phyloP scores from a whole-genome alignment of 2,329 filamentous ascomycete genomes.

The Penicillium sclerotigenum region DNA sequence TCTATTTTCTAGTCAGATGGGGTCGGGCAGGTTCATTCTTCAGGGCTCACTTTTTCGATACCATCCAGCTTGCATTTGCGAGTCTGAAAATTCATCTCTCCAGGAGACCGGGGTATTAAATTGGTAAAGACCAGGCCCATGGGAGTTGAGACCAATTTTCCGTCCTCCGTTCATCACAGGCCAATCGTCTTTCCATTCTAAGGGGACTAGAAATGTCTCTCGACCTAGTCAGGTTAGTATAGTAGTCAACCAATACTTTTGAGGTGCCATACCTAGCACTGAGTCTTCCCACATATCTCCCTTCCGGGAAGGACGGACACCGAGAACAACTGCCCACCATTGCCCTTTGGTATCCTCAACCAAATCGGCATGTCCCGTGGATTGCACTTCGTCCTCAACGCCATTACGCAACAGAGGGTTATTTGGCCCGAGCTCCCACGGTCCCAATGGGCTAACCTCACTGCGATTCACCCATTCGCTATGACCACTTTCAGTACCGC shows the following conservation, averaged over 20 bases:
- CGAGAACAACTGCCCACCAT: constrained; percentile 52
- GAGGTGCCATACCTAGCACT: constrained; percentile 38
- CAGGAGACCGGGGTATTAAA: constrained; percentile 21
- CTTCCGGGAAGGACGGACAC: constrained; percentile 40
- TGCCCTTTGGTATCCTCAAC: constrained; percentile 46
- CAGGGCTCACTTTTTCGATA: constrained; percentile 40
- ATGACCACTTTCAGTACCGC: constrained; percentile 59
- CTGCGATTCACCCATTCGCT: constrained; percentile 58
- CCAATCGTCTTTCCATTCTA: constrained; percentile 53
- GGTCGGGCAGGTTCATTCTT: background rate
- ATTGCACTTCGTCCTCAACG: constrained; percentile 48
- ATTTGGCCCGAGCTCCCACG: constrained; percentile 59
- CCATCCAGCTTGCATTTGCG: constrained; percentile 33
- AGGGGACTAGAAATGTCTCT: constrained; percentile 51
- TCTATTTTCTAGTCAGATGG: constrained; percentile 31
- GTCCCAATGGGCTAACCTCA: constrained; percentile 55
- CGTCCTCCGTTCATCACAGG: constrained; percentile 50
- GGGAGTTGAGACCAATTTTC: constrained; percentile 40
- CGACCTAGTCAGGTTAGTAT: constrained; percentile 34
- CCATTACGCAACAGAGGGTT: constrained; percentile 57
- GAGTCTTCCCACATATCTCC: constrained; percentile 37
- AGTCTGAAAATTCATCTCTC: constrained; percentile 35
- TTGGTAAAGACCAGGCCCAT: constrained; percentile 22
- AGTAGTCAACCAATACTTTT: background rate
- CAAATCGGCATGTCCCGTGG: constrained; percentile 51